These are phyloP conservation scores for Cyberlindnera mycetangii DNA, from an alignment of 805 yeast species.

Conservation along the genomic window DNA sequence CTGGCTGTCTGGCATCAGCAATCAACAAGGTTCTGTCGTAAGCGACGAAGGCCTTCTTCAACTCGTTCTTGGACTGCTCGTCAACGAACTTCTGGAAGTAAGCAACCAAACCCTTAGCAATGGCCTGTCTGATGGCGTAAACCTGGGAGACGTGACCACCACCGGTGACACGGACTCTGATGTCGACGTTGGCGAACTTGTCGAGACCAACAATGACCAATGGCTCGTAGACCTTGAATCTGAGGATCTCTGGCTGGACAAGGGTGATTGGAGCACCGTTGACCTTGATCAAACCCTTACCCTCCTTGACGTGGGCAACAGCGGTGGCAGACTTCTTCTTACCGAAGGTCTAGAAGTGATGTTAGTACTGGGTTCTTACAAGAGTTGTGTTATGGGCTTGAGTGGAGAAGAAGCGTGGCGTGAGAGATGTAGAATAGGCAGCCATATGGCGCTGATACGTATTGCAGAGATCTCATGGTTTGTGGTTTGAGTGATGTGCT, in stretches of 20 bases:
- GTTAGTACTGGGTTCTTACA: conserved; percentile 21
- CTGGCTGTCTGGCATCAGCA: conserved; percentile 99
- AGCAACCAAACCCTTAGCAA: conserved; percentile 99
- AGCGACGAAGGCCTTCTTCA: conserved; percentile 94
- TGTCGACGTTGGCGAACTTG: conserved; percentile 97
- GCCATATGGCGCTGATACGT: too few species aligned
- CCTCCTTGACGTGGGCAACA: conserved; percentile 99
- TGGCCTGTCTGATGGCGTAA: conserved; percentile 99
- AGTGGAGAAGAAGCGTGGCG: not conserved
- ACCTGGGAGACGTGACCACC: conserved; percentile 99
- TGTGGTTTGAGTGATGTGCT: too few species aligned
- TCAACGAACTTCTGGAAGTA: conserved; percentile 99
- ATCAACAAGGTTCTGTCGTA: conserved; percentile 99
- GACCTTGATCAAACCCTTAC: conserved; percentile 98
- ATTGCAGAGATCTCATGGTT: too few species aligned
- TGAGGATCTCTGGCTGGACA: conserved; percentile 97
- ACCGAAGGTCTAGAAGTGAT: conserved; percentile 83
- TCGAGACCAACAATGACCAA: conserved; percentile 96
- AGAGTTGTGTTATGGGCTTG: not conserved
- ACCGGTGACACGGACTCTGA: conserved; percentile 98
- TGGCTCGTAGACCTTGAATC: conserved; percentile 99
- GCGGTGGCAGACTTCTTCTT: conserved; percentile 99
- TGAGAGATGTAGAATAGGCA: not conserved
- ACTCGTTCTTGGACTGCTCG: conserved; percentile 99
- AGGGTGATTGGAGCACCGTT: conserved; percentile 99